Base-by-base conservation (phyloP, 2,329 filamentous ascomycete genomes). In the Calcarisporium arbuscula region DNA sequence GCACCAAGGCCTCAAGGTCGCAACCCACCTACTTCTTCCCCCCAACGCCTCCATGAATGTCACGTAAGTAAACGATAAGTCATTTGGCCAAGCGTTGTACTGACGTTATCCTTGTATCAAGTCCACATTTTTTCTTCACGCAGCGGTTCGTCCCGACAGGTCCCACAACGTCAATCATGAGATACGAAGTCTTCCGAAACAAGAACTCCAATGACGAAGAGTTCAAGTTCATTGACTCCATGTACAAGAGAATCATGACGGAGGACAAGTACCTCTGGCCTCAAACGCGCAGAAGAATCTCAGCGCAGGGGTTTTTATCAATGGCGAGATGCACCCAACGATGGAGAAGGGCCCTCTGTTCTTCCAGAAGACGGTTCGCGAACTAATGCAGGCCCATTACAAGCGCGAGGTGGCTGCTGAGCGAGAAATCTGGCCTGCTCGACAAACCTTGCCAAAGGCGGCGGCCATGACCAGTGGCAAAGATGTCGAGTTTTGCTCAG, bases 241-340 rank as follows among this genome's bases (percentile, higher is more conserved):
- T 80, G 46, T 81, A 80, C 61, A 75, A 74, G 55, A 70, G 72
- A 25, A 68, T 82, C 53, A 74, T 80, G 70, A 64, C 66, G 2
- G 77, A 82, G 53, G 77, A 82, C 59, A 80, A 80, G 49, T 62
- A 69, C 8, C 68, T 82, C 18, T 81, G 77, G n/a, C n/a, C 58
- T 61, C 67, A 44, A 65, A 65, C 10, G 68, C 73, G 2, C 77
- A 81, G 49, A 65, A 63, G 52, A 81, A 82, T 52, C 63, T 81
- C 45, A 72, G 76, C 50, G 64, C 70, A 0, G 74, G 75, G 7
- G 65, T 80, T 33, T 81, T 79, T 39, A 58, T 77, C 50, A 80
- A 74, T 47, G 77, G 77, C 34, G 70, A 79, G 50, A 59, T 81
- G 53, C 77, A 82, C 50, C 76, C 77, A 0, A 60, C 63, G 32